Base-by-base conservation (phyloP, 495 filamentous ascomycete genomes). In the Aspergillus diversus region DNA sequence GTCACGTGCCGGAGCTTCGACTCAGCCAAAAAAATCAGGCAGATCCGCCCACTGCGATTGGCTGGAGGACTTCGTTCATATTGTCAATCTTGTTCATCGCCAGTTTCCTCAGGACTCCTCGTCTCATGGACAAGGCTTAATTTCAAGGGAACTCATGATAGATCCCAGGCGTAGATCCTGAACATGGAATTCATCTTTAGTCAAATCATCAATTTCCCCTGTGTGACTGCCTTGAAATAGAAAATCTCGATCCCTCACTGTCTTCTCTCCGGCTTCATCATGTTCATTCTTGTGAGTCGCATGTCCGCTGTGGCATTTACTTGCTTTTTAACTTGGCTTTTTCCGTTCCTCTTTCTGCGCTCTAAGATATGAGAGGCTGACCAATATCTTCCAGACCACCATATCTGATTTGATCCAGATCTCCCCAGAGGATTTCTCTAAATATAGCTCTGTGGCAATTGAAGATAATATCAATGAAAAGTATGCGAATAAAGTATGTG, bases 381-480 rank as follows among this genome's bases (percentile, higher is more conserved):
- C 66, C 32, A 47, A 58, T 47, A 35, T 48, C 31, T 16, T 56
- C 13, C 66, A 87, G 85, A 86, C 85, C 21, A 86, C 92, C 46
- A 87, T 99, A 65, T 86, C 90, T 61, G 95, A 99, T 80, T 83
- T 98, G 65, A 90, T 99, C 57, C 89, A 95, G 77, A 95, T 99
- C 75, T 80, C 82, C 9, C 95, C 95, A 3, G 81, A 91, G 69
- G 90, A 97, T 69, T 95, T 97, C 71, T 79, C 85, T 39, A 94
- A 92, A 68, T 83, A 87, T 52, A 93, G 90, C 67, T 78, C 81
- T 6, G 83, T 89, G 37, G 91, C 91, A 3, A 88, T 99, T 62
- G 91, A 97, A 75, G 93, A 98, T 73, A 92, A 90, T 64, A 93
- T 99, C 77, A 97, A 98, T 68, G 84, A 86, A 59, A 99, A 98